phyloP scores from a whole-genome alignment of 768 basidiomycete genomes.

The Tricholoma bakamatsutake region DNA sequence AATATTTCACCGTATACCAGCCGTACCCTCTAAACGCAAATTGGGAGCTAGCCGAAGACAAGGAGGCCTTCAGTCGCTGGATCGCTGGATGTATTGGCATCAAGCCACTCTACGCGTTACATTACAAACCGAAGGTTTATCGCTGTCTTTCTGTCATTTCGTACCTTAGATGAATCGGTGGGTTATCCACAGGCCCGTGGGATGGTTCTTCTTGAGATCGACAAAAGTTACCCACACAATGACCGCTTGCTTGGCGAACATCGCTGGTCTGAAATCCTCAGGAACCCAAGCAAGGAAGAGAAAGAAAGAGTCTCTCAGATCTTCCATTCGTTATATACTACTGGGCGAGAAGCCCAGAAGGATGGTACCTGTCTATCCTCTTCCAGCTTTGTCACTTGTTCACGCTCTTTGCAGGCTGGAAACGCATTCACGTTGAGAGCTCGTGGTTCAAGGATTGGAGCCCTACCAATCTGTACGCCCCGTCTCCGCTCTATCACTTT shows the following conservation, averaged over 20 bases:
- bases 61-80: slow-evolving; percentile 39
- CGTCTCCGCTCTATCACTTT: neutral
- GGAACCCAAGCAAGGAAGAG: slow-evolving; percentile 33
- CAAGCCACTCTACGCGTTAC: slow-evolving; percentile 34
- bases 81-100: slow-evolving; percentile 37
- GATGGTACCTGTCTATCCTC: slow-evolving; percentile 31
- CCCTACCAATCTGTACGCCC: slow-evolving; percentile 27
- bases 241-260: slow-evolving; percentile 44
- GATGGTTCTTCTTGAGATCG: slow-evolving; percentile 45
- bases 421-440: slow-evolving; percentile 34
- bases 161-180: slow-evolving; percentile 2
- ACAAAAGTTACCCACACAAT: slow-evolving; percentile 28
- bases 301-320: slow-evolving; percentile 29
- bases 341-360: slow-evolving; percentile 40
- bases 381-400: neutral
- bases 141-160: neutral
- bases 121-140: slow-evolving; percentile 41
- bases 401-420: slow-evolving; percentile 37
- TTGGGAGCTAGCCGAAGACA: slow-evolving; percentile 36
- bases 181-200: slow-evolving; percentile 29
- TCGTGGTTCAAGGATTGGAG: slow-evolving; percentile 38
- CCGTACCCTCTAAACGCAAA: slow-evolving; percentile 47
- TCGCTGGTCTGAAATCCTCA: slow-evolving; percentile 41
- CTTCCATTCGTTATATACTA: slow-evolving; percentile 37
- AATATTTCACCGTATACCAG: slow-evolving; percentile 40